Base-by-base conservation (phyloP, 768 basidiomycete genomes). In the Mycena maculata region DNA sequence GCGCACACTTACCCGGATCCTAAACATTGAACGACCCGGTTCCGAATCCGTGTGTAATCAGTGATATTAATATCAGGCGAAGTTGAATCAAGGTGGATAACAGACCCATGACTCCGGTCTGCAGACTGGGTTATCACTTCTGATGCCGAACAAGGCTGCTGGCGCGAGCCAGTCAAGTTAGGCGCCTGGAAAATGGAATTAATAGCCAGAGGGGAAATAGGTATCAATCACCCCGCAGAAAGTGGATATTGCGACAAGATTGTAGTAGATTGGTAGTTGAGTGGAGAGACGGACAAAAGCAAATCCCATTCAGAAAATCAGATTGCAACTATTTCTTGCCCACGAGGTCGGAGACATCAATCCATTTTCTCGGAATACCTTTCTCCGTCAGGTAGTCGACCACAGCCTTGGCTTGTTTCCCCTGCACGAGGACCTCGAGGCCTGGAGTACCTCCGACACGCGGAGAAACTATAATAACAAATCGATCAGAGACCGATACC, bases 331-430 rank as follows among this genome's bases (percentile, higher is more conserved):
- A 64, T 64, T 64, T 64, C 48, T 64, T 64, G 55, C 63, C 55
- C n/a, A 50, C 56, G 23, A 45, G 44, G 42, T 61, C 38, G 10
- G 18, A 47, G 12, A 84, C 78, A 73, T 88, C 87, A 56, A 96
- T 91, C 92, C 93, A 96, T 73, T 84, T 85, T 81, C 91, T 92
- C 28, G 94, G 93, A 33, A 96, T 86, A 0, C 95, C 94, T 69
- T 86, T 88, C 25, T 80, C 83, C 3, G 86, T 75, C 42, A 98
- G 76, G 65, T 94, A 85, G 6, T 92, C 91, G 12, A 84, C 80
- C 13, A 95, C 90, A 3, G 82, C 79, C 69, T 86, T 85, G 22
- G 84, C 81, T 72, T 97, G 95, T 67, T 92, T 92, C 2, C 96
- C 96, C 73, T 97, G 96, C 0, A 97, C 90, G 67, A 92, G 81